Percentiles rank a stretch among this genome's conserved stretches.
These are phyloP conservation scores for Chlorencoelia australis DNA, from an alignment of 2,329 filamentous ascomycete genomes.

Conservation along the genomic window DNA sequence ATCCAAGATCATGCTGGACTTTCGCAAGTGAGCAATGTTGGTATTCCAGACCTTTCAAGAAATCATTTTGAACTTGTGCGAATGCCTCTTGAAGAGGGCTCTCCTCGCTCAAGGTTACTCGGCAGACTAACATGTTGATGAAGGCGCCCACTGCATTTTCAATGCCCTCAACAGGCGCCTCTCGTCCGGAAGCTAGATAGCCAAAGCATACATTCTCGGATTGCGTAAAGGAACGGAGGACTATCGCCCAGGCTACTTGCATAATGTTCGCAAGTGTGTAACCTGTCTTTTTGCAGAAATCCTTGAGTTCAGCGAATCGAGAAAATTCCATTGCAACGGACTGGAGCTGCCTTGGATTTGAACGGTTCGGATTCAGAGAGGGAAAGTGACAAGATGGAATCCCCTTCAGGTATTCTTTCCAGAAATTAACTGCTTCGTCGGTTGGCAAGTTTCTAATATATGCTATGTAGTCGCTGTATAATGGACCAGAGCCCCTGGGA, in stretches of 20 bases:
- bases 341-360: neutral
- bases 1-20: constrained; percentile 25
- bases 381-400: neutral
- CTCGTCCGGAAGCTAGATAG: constrained; percentile 33
- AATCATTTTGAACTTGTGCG: constrained; percentile 23
- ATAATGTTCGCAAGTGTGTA: neutral
- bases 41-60: constrained; percentile 26
- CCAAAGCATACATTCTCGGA: constrained; percentile 32
- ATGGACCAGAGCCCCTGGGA: neutral
- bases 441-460: neutral
- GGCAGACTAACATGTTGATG: constrained; percentile 31
- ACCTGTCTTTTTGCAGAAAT: neutral
- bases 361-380: neutral
- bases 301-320: neutral
- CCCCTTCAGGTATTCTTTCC: neutral
- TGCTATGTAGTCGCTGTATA: neutral
- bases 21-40: constrained; percentile 34
- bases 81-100: constrained; percentile 22
- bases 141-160: constrained; percentile 37
- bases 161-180: constrained; percentile 35
- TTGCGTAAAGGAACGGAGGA: constrained; percentile 28
- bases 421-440: neutral
- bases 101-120: constrained; percentile 14
- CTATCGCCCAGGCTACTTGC: constrained; percentile 1
- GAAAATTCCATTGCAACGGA: neutral